Conservation (phyloP, 495 filamentous ascomycete genomes). For the Tirmania nivea region DNA sequence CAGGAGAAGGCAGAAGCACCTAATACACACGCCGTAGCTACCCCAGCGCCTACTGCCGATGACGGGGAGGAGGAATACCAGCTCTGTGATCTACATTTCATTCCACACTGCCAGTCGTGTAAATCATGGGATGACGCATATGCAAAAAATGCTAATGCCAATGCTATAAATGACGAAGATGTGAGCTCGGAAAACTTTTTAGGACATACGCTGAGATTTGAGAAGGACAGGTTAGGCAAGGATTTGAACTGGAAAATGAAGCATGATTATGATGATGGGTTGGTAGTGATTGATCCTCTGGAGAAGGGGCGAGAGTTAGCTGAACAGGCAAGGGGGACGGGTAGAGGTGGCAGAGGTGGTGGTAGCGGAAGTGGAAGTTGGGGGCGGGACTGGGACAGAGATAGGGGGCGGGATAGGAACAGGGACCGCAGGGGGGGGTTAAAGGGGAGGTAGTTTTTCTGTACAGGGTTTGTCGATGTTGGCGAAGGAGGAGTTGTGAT, state of each 20-base stretch:
- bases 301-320: conserved; percentile 58
- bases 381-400: not conserved
- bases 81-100: conserved; percentile 80
- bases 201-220: conserved; percentile 60
- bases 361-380: conserved; percentile 22
- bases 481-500: no score
- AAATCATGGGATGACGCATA: conserved; percentile 43
- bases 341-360: conserved; percentile 27
- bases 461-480: no score
- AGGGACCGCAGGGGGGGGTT: not conserved
- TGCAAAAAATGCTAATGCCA: conserved; percentile 34
- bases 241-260: conserved; percentile 75
- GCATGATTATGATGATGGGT: conserved; percentile 46
- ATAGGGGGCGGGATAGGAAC: not conserved
- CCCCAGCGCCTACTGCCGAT: conserved; percentile 13
- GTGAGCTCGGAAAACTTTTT: conserved; percentile 26
- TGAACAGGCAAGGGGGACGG: conserved; percentile 35
- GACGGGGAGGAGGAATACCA: conserved; percentile 44
- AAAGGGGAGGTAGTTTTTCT: not conserved
- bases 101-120: conserved; percentile 81
- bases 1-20: not conserved
- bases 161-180: conserved; percentile 39
- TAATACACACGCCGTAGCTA: not conserved
- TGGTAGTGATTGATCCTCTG: conserved; percentile 85
- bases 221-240: conserved; percentile 76